phyloP scores from a whole-genome alignment of 176 grass and related monocot species.

The Phoenix roebelenii region DNA sequence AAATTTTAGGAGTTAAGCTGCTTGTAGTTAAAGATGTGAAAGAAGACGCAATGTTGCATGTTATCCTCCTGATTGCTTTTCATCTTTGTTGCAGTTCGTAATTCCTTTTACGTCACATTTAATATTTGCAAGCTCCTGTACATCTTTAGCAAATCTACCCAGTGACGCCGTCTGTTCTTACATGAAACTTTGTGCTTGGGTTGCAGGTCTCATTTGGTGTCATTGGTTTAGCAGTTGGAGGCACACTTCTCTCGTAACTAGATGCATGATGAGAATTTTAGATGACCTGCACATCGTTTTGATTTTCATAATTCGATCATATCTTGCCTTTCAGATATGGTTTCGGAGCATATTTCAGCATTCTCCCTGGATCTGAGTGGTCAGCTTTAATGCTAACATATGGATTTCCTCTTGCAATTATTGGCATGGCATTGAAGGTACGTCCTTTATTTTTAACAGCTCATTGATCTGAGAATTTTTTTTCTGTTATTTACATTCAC shows the following conservation, averaged over 20 bases:
- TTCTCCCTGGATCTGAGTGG: slow-evolving; percentile 92
- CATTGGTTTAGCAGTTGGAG: slow-evolving; percentile 67
- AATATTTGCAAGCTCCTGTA: too few species aligned
- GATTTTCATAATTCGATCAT: background rate
- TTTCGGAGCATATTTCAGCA: slow-evolving; percentile 90
- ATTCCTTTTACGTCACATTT: too few species aligned
- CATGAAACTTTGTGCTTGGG: background rate
- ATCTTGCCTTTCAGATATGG: slow-evolving; percentile 49
- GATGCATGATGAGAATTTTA: background rate
- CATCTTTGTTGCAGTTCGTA: too few species aligned
- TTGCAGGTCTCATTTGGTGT: slow-evolving; percentile 77
- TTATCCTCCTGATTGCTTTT: too few species aligned
- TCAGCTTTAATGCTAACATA: slow-evolving; percentile 92
- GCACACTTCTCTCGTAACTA: slow-evolving; percentile 76
- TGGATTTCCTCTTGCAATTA: slow-evolving; percentile 89
- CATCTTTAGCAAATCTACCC: too few species aligned
- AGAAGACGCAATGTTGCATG: too few species aligned
- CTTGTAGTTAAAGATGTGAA: too few species aligned
- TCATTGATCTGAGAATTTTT: too few species aligned
- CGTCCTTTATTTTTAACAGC: background rate
- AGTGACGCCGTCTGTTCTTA: too few species aligned
- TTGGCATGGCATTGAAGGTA: slow-evolving; percentile 96
- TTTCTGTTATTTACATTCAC: too few species aligned
- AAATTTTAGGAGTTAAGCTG: too few species aligned
- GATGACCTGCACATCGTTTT: background rate